phyloP scores from a whole-genome alignment of 177 flowering plant genomes.

The Vitis hybrid region DNA sequence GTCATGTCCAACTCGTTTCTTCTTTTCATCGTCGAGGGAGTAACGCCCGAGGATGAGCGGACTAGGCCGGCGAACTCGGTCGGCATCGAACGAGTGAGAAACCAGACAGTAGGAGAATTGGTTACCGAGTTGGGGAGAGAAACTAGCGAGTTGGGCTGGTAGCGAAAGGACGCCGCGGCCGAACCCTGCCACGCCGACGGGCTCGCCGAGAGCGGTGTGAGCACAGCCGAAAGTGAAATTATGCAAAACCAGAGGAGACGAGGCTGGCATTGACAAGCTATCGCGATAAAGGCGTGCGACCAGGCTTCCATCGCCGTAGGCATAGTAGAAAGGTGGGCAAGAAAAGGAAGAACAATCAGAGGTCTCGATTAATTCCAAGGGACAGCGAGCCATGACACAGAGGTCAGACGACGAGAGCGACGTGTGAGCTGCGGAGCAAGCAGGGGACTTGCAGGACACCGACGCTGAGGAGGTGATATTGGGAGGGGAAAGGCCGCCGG shows the following conservation, averaged over 20 bases:
- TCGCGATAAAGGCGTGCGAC: slow-evolving; percentile 55
- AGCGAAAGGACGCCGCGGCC: slow-evolving; percentile 82
- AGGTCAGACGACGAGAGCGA: slow-evolving; percentile 66
- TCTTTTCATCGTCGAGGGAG: slow-evolving; percentile 18
- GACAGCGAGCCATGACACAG: slow-evolving; percentile 76
- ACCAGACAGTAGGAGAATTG: slow-evolving; percentile 84
- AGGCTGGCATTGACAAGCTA: slow-evolving; percentile 31
- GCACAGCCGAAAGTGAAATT: slow-evolving; percentile 93
- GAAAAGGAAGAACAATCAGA: slow-evolving; percentile 52
- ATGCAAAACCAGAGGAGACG: slow-evolving; percentile 33
- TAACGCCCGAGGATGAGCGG: slow-evolving; percentile 83
- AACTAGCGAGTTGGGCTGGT: slow-evolving; percentile 69
- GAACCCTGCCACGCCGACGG: slow-evolving; percentile 94
- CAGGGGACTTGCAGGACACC: slow-evolving; percentile 58
- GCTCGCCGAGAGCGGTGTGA: slow-evolving; percentile 75
- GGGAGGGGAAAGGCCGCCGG: slow-evolving; percentile 16
- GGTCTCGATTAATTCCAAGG: slow-evolving; percentile 64
- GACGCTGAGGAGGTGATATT: slow-evolving; percentile 41
- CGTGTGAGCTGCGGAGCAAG: slow-evolving; percentile 80
- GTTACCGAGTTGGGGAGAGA: slow-evolving; percentile 64
- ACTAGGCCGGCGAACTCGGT: slow-evolving; percentile 53
- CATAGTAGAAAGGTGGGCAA: slow-evolving; percentile 86
- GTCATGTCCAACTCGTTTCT: slow-evolving; percentile 1
- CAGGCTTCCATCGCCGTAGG: slow-evolving; percentile 89
- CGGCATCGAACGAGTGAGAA: slow-evolving; percentile 69